Evolutionary conservation across 1,139 yeast species (phyloP).

Genomic region (Diutina neorugosa): DNA sequence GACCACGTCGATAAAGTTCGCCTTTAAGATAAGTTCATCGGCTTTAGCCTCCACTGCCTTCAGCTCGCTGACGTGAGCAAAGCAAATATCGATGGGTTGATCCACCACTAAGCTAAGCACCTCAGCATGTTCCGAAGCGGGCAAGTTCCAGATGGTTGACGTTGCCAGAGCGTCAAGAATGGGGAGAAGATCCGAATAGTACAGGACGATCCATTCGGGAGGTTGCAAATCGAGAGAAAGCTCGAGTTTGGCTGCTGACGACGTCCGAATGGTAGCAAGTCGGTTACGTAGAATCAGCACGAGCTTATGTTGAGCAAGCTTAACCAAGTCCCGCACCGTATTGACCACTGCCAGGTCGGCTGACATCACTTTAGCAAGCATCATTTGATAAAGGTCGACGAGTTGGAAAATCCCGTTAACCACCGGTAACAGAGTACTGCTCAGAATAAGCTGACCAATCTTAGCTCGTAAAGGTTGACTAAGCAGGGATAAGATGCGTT

Average conservation of each 20-base stretch:
- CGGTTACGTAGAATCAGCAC: constrained; percentile 26
- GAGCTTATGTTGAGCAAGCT: constrained; percentile 28
- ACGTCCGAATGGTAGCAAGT: constrained; percentile 27
- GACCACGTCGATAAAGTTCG: constrained; percentile 50
- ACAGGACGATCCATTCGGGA: constrained; percentile 64
- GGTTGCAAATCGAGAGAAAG: constrained; percentile 41
- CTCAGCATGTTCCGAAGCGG: constrained; percentile 17
- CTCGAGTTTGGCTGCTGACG: constrained; percentile 31
- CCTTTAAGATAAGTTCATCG: constrained; percentile 29
- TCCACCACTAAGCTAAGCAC: constrained; percentile 29
- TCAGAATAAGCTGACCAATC: constrained; percentile 56
- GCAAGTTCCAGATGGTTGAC: constrained; percentile 26
- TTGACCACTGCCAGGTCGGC: not conserved
- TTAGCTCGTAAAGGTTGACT: constrained; percentile 34
- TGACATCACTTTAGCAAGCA: constrained; percentile 43
- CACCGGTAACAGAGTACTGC: constrained; percentile 46
- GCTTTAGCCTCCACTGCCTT: constrained; percentile 13
- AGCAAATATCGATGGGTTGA: constrained; percentile 36
- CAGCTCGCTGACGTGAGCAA: constrained; percentile 17
- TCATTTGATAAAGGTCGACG: constrained; percentile 53
- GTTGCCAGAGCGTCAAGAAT: constrained; percentile 30
- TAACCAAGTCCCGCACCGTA: constrained; percentile 16
- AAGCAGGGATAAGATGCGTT: constrained; percentile 21
- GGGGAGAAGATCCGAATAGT: constrained; percentile 38
- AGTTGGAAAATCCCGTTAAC: constrained; percentile 51